Percentiles rank a stretch among this genome's conserved stretches.
Conservation (phyloP, 129 eudicot genomes). For the Flaveria brownii region DNA sequence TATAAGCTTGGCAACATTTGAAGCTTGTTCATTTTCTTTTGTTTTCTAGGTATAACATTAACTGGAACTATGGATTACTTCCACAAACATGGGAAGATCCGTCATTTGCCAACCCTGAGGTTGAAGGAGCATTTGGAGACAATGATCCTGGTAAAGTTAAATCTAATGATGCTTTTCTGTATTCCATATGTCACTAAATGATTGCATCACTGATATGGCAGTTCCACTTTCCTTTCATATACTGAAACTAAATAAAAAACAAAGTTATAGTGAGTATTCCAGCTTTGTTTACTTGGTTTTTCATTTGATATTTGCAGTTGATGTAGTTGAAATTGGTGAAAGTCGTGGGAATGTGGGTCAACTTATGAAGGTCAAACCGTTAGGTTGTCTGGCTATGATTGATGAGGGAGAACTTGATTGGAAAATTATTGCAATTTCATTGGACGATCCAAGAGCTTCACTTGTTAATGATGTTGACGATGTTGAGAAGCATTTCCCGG, state of each 20-base stretch:
- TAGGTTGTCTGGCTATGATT: constrained; percentile 93
- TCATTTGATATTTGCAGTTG: constrained; percentile 51
- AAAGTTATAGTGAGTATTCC: background rate
- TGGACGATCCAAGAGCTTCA: constrained; percentile 98
- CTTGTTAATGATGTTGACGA: constrained; percentile 92
- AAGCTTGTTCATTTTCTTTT: constrained; percentile 2
- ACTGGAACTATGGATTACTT: constrained; percentile 97
- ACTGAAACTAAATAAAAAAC: background rate
- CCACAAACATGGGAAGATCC: constrained; percentile 99
- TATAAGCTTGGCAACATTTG: no score
- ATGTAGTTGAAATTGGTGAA: constrained; percentile 98
- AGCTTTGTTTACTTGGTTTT: constrained; percentile 6
- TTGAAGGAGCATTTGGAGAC: constrained; percentile 98
- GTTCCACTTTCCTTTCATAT: background rate
- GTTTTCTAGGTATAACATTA: constrained; percentile 74
- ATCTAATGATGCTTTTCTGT: background rate
- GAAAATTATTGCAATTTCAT: constrained; percentile 90
- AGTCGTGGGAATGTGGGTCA: constrained; percentile 68
- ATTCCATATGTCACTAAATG: background rate
- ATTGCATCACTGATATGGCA: background rate
- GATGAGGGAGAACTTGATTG: constrained; percentile 99
- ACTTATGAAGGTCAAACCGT: constrained; percentile 86
- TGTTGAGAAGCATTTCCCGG: constrained; percentile 98
- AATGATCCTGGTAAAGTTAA: constrained; percentile 78
- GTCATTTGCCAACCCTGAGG: constrained; percentile 75